Conservation (phyloP, 139 green algal species). For the Parachlorella kessleri region DNA sequence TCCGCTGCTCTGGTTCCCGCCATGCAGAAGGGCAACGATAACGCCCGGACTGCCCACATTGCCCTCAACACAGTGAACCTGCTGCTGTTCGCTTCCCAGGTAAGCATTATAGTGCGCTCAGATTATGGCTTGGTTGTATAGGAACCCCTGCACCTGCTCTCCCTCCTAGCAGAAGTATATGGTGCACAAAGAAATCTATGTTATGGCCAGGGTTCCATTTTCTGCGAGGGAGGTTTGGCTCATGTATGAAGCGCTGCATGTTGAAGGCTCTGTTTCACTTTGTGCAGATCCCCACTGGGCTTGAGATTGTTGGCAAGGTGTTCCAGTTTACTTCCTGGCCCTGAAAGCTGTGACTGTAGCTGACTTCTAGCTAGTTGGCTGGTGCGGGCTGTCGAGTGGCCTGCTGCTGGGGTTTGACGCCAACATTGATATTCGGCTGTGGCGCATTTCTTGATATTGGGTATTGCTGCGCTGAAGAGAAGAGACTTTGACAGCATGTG, state of each 20-base stretch:
- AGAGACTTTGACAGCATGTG: too few species aligned
- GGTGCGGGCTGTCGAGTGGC: too few species aligned
- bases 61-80: constrained; percentile 89
- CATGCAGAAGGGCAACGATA: constrained; percentile 98
- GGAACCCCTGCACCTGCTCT: neutral
- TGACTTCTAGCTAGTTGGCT: too few species aligned
- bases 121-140: neutral
- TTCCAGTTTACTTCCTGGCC: constrained; percentile 81
- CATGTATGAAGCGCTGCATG: too few species aligned
- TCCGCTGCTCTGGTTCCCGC: constrained; percentile 88
- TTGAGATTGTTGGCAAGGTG: constrained; percentile 96
- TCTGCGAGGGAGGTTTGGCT: too few species aligned
- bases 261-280: neutral
- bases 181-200: neutral
- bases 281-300: constrained; percentile 85
- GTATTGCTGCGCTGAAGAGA: too few species aligned
- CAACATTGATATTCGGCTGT: too few species aligned
- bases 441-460: too few species aligned
- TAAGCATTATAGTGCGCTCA: constrained; percentile 12
- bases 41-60: constrained; percentile 90
- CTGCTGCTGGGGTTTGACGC: too few species aligned
- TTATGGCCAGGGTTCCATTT: too few species aligned
- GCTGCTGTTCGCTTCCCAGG: constrained; percentile 88
- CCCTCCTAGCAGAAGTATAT: too few species aligned
- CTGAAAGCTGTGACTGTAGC: too few species aligned